Conservation (phyloP, 768 basidiomycete species). For the Coprinopsis sp. region DNA sequence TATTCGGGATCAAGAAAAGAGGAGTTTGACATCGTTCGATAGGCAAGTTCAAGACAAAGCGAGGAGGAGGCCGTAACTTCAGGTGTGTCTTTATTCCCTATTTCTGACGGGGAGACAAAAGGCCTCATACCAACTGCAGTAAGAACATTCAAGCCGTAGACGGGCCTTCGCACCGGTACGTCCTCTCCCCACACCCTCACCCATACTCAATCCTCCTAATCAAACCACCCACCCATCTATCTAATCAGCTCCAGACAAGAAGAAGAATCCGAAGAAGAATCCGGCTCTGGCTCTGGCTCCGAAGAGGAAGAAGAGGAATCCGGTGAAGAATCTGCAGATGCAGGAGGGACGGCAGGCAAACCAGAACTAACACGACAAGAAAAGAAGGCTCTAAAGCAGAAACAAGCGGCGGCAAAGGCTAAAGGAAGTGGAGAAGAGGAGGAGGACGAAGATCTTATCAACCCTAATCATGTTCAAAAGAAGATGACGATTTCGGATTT, state of each 20-base stretch:
- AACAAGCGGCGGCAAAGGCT: slow-evolving; percentile 51
- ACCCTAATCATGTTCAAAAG: slow-evolving; percentile 74
- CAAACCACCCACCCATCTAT: slow-evolving; percentile 17
- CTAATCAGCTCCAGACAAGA: too few species aligned
- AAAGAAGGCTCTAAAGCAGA: slow-evolving; percentile 80
- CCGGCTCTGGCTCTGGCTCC: slow-evolving; percentile 30
- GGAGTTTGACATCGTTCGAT: neutral
- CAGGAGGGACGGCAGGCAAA: slow-evolving; percentile 37
- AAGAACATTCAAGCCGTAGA: neutral
- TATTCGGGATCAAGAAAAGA: neutral
- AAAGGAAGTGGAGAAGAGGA: slow-evolving; percentile 43
- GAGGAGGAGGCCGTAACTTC: slow-evolving; percentile 85
- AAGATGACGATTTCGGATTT: slow-evolving; percentile 75
- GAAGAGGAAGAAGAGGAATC: slow-evolving; percentile 38
- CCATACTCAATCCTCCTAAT: neutral
- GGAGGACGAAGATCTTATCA: slow-evolving; percentile 68
- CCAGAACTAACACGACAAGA: slow-evolving; percentile 68
- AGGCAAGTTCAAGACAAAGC: slow-evolving; percentile 84
- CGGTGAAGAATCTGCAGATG: slow-evolving; percentile 37
- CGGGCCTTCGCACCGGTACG: slow-evolving; percentile 6
- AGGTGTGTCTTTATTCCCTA: slow-evolving; percentile 42
- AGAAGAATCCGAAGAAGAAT: slow-evolving; percentile 42
- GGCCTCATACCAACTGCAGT: slow-evolving; percentile 1
- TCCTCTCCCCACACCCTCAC: neutral
- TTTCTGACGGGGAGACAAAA: slow-evolving; percentile 1